These are phyloP conservation scores for Perilla frutescens DNA, from an alignment of 257 asterid genomes.

Conservation along the genomic window DNA sequence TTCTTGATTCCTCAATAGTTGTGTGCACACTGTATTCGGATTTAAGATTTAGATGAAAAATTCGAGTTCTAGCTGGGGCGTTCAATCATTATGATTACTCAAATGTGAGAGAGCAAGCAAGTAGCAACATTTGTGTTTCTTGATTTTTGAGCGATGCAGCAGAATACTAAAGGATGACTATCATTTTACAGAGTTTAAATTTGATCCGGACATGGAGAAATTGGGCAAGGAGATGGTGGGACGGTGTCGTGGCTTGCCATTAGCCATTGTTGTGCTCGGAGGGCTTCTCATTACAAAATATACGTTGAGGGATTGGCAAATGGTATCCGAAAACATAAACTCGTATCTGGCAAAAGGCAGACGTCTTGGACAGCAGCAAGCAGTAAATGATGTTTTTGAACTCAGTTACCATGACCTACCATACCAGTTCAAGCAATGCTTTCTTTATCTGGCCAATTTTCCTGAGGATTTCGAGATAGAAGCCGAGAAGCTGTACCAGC, in stretches of 20 bases:
- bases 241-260: slow-evolving; percentile 45
- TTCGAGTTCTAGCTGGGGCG: no score
- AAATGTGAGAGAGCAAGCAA: no score
- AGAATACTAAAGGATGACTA: neutral
- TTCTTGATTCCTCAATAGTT: neutral
- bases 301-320: slow-evolving; percentile 41
- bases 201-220: slow-evolving; percentile 37
- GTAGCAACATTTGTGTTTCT: neutral
- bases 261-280: slow-evolving; percentile 47
- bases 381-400: slow-evolving; percentile 39
- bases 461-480: slow-evolving; percentile 51
- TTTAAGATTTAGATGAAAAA: neutral
- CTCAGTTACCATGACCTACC: slow-evolving; percentile 48
- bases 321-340: slow-evolving; percentile 40
- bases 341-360: slow-evolving; percentile 42
- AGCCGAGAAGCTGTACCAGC: slow-evolving; percentile 49
- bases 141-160: no score
- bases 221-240: slow-evolving; percentile 47
- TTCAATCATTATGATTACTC: no score
- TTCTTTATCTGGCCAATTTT: slow-evolving; percentile 47
- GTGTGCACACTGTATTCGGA: neutral
- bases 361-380: slow-evolving; percentile 39
- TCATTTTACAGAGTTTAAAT: slow-evolving; percentile 29
- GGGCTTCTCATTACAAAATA: slow-evolving; percentile 39
- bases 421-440: slow-evolving; percentile 46